Base-by-base conservation (phyloP, 371 early-diverging fungal species). In the Apophysomyces ossiformis region DNA sequence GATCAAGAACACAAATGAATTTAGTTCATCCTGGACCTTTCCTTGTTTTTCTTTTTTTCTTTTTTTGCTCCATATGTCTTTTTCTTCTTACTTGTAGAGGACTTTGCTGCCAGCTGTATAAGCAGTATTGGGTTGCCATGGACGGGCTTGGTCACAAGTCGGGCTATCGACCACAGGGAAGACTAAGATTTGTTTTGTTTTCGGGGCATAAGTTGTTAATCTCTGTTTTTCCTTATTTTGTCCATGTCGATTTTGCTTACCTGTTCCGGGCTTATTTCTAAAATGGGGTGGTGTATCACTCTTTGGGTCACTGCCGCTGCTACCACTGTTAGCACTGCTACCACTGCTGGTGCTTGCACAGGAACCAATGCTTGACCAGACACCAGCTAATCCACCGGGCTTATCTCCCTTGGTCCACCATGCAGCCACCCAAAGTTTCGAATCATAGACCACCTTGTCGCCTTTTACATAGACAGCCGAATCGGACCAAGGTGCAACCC, bases 401-500 rank as follows among this genome's bases (percentile, higher is more conserved):
- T 45, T 35, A 65, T 86, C 85, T 38, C 65, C 70, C 54, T 72
- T 69, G n/a, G 84, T 76, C 85, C 85, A 84, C 85, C 85, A 85
- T 50, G 69, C 57, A 65, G 80, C 81, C 38, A 71, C 68, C 77
- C 73, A 85, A 12, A 84, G 47, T 41, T 65, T 65, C 11, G 70
- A 71, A 15, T 69, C 57, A 66, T 84, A 81, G 32, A 72, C 71
- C 9, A 82, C 85, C 46, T 67, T 66, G 57, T 43, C 60, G 0
- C 70, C 73, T 16, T 62, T 58, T 6, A 54, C 60, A 36, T 82
- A 82, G 1, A 67, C 63, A 8, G 32, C 45, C 39, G 67, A n/a
- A 13, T 56, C 7, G 5, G 77, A 71, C 79, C 79, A 78, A 9
- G 68, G 58, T 45, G 65, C 6, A 8, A 65, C 37, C 1, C 21